A percentile compares a stretch with the other conserved stretches of the same genome.
Evolutionary conservation across 2,329 filamentous ascomycete genomes (phyloP).

Genomic region (Aspergillus glaucus): DNA sequence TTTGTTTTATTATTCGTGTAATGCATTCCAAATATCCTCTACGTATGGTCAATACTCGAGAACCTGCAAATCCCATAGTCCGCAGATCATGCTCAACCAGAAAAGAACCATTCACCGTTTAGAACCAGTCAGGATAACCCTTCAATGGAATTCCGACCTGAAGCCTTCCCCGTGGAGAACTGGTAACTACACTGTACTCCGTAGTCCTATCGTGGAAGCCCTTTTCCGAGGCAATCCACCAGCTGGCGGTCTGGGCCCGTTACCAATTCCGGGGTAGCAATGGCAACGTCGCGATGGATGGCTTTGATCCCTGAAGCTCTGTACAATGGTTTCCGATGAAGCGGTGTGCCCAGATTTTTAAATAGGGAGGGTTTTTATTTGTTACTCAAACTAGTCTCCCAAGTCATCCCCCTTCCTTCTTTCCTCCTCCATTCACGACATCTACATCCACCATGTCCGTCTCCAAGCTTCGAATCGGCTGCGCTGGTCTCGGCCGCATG

Average conservation of each 20-base stretch:
- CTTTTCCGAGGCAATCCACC: constrained; percentile 6
- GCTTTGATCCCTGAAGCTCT: neutral
- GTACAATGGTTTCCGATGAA: neutral
- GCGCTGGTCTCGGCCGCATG: constrained; percentile 48
- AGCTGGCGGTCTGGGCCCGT: neutral
- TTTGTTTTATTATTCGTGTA: too few relatives aligned
- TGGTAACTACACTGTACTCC: neutral
- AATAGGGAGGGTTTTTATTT: neutral
- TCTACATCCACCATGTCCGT: constrained; percentile 15
- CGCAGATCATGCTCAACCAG: too few relatives aligned
- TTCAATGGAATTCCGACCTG: too few relatives aligned
- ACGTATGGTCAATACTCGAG: too few relatives aligned
- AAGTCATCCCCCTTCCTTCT: neutral
- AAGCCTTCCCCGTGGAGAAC: neutral
- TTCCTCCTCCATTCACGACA: neutral
- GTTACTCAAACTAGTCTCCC: neutral
- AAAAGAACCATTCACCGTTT: too few relatives aligned
- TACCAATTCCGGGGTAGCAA: neutral
- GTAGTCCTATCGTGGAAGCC: constrained; percentile 3
- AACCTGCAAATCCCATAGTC: too few relatives aligned
- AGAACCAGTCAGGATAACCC: too few relatives aligned
- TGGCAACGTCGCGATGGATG: too few relatives aligned
- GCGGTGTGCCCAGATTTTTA: neutral
- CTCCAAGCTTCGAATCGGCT: constrained; percentile 39
- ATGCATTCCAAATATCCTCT: too few relatives aligned